Conservation (phyloP, 768 basidiomycete species). For the Mycena chlorophos region DNA sequence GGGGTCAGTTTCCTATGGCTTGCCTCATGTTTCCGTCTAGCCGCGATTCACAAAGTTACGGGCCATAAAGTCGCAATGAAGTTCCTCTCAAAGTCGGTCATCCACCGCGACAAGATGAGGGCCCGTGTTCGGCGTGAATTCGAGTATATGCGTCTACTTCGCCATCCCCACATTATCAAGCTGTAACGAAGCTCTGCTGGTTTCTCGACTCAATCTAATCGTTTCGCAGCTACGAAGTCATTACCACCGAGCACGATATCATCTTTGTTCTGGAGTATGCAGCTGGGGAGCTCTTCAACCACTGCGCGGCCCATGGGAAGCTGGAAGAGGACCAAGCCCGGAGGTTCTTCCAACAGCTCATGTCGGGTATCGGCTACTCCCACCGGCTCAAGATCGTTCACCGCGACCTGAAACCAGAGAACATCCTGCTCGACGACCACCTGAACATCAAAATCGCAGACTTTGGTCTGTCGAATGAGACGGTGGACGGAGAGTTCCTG, state of each 20-base stretch:
- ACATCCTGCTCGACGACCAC: slow-evolving; percentile 82
- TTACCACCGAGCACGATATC: slow-evolving; percentile 92
- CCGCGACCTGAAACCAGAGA: slow-evolving; percentile 97
- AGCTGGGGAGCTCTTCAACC: slow-evolving; percentile 96
- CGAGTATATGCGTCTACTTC: slow-evolving; percentile 91
- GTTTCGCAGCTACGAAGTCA: slow-evolving; percentile 70
- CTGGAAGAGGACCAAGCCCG: slow-evolving; percentile 88
- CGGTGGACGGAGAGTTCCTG: slow-evolving; percentile 94
- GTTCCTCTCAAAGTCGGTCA: slow-evolving; percentile 92
- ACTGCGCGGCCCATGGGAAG: slow-evolving; percentile 87
- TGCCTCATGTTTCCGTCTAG: slow-evolving; percentile 41
- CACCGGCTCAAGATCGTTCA: slow-evolving; percentile 97
- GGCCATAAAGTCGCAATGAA: slow-evolving; percentile 98
- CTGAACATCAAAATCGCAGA: slow-evolving; percentile 98
- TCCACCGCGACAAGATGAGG: slow-evolving; percentile 88
- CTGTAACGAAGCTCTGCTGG: slow-evolving; percentile 54
- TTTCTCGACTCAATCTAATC: slow-evolving; percentile 17
- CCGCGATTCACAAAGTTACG: slow-evolving; percentile 92
- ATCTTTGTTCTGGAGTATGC: slow-evolving; percentile 98
- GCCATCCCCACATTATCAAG: slow-evolving; percentile 98
- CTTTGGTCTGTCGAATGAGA: slow-evolving; percentile 94
- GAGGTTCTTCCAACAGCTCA: slow-evolving; percentile 97
- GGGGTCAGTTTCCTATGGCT: slow-evolving; percentile 13
- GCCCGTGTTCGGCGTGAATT: slow-evolving; percentile 92
- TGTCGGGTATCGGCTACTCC: slow-evolving; percentile 95